phyloP scores from a whole-genome alignment of 2,329 filamentous ascomycete species.

The Penicillium sp. region DNA sequence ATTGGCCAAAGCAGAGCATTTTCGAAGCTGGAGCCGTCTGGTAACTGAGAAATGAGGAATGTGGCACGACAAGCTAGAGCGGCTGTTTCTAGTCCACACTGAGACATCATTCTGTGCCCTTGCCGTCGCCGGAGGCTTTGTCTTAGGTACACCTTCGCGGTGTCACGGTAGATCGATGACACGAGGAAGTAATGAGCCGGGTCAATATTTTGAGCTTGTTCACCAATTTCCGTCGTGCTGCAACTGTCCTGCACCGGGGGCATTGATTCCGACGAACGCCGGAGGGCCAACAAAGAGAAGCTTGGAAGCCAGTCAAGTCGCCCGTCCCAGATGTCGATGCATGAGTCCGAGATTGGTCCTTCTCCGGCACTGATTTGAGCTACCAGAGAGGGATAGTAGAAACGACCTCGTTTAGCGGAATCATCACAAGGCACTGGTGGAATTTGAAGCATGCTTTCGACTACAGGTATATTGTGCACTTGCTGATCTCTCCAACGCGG shows the following conservation, averaged over 20 bases:
- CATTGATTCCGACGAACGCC: background rate
- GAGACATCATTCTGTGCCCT: background rate
- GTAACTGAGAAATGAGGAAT: background rate
- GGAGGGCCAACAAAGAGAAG: background rate
- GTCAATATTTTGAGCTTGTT: background rate
- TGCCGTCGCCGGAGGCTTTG: background rate
- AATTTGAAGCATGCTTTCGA: background rate
- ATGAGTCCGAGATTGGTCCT: conserved; percentile 1
- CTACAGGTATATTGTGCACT: background rate
- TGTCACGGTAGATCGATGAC: background rate
- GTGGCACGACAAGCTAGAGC: background rate
- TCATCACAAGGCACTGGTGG: background rate
- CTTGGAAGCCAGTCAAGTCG: conserved; percentile 13
- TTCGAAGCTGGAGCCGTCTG: conserved; percentile 3
- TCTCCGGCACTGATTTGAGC: conserved; percentile 8
- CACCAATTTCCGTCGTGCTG: background rate
- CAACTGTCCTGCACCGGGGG: too few relatives aligned
- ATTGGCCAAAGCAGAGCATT: conserved; percentile 6
- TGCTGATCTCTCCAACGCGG: background rate
- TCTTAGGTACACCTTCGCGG: background rate
- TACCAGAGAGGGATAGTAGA: conserved; percentile 11
- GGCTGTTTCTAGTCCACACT: background rate
- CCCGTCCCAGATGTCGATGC: conserved; percentile 10
- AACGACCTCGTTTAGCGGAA: background rate
- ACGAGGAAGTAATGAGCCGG: background rate